Percentiles rank a stretch among this genome's conserved stretches.
Conservation (phyloP, 345 rosid species). For the Toxicodendron radicans region DNA sequence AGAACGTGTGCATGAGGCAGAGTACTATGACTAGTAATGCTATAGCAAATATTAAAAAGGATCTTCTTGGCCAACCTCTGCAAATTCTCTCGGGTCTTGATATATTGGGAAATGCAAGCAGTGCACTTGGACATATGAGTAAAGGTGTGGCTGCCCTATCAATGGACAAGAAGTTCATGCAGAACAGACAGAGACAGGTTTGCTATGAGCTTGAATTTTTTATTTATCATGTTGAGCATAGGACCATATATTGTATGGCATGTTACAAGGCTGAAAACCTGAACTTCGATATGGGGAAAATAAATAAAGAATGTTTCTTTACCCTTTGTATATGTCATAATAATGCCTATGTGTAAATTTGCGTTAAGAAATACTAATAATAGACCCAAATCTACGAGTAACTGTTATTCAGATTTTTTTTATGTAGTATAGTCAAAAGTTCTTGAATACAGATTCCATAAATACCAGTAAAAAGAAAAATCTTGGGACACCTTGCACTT, state of each 20-base stretch:
- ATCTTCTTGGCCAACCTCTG: slow-evolving; percentile 94
- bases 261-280: neutral
- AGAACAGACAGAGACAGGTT: slow-evolving; percentile 96
- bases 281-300: neutral
- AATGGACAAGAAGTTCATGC: slow-evolving; percentile 97
- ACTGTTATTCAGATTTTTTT: too few species aligned
- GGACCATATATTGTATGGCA: neutral
- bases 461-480: too few species aligned
- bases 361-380: neutral
- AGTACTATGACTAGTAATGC: slow-evolving; percentile 88
- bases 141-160: slow-evolving; percentile 98
- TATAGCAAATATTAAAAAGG: slow-evolving; percentile 75
- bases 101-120: slow-evolving; percentile 97
- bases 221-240: neutral
- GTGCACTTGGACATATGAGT: slow-evolving; percentile 99
- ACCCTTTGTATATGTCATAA: too few species aligned
- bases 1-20: slow-evolving; percentile 89
- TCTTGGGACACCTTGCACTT: too few species aligned
- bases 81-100: slow-evolving; percentile 96
- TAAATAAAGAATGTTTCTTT: neutral
- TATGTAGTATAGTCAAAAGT: too few species aligned
- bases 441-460: too few species aligned
- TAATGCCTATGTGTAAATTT: too few species aligned
- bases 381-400: neutral
- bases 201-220: slow-evolving; percentile 17